Evolutionary conservation across 306 rosid species (phyloP).

Genomic region (Canavalia gladiata): DNA sequence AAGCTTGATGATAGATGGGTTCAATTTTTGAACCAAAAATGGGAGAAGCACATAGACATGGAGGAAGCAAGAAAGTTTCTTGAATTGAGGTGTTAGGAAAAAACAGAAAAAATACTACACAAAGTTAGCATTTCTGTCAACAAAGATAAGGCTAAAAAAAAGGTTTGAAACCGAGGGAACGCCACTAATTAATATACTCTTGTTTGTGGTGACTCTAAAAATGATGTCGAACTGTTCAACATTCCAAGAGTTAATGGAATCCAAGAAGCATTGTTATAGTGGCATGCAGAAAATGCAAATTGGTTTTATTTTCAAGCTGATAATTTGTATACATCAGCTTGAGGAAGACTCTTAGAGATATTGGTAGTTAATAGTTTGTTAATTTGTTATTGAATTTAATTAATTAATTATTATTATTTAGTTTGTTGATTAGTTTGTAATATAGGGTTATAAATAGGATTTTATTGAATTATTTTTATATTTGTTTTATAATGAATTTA

Average conservation of each 20-base stretch:
- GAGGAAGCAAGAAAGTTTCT: slow-evolving; percentile 83
- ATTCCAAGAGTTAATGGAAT: slow-evolving; percentile 91
- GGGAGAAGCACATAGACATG: slow-evolving; percentile 76
- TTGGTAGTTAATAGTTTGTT: too few species aligned
- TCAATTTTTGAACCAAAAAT: slow-evolving; percentile 75
- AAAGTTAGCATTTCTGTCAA: slow-evolving; percentile 87
- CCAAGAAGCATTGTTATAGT: slow-evolving; percentile 92
- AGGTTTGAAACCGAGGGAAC: slow-evolving; percentile 72
- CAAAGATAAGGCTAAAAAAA: slow-evolving; percentile 83
- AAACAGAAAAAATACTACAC: slow-evolving; percentile 88
- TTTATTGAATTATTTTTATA: too few species aligned
- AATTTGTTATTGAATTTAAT: too few species aligned
- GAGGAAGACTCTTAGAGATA: too few species aligned
- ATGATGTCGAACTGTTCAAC: slow-evolving; percentile 96
- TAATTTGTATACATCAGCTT: too few species aligned
- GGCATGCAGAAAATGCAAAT: slow-evolving; percentile 88
- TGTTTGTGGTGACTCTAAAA: slow-evolving; percentile 98
- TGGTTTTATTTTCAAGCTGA: too few species aligned
- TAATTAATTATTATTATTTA: too few species aligned
- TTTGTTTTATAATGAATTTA: too few species aligned
- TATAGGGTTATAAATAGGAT: too few species aligned
- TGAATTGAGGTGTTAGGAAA: slow-evolving; percentile 85
- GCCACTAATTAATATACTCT: slow-evolving; percentile 73
- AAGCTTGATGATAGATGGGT: slow-evolving; percentile 92
- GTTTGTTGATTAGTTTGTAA: too few species aligned